Conservation (phyloP, 768 basidiomycete species). For the Boletus insuetus region DNA sequence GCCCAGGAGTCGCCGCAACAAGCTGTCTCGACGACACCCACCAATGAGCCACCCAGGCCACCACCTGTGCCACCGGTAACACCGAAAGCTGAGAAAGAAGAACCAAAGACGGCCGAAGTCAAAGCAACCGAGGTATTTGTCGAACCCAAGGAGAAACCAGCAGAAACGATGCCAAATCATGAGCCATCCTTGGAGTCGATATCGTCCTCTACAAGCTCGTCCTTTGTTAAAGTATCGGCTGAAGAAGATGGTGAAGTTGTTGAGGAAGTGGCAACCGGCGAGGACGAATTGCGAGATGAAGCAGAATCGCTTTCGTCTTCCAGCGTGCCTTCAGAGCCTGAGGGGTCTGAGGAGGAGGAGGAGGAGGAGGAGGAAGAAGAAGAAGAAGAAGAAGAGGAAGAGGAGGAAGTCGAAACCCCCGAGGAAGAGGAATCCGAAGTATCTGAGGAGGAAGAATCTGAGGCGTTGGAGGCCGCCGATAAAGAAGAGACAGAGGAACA, state of each 20-base stretch:
- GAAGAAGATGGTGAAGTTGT: conserved; percentile 26
- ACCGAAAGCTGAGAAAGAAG: neutral
- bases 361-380: neutral
- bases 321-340: too few species aligned
- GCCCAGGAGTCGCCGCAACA: neutral
- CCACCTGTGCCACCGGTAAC: neutral
- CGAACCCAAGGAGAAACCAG: conserved; percentile 8
- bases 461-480: conserved; percentile 2
- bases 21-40: conserved; percentile 15
- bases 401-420: neutral
- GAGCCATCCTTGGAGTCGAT: conserved; percentile 31
- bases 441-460: conserved; percentile 10
- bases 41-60: conserved; percentile 8
- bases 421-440: neutral
- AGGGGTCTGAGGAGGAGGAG: too few species aligned
- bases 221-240: conserved; percentile 45
- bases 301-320: neutral
- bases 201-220: conserved; percentile 43
- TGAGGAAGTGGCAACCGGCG: conserved; percentile 17
- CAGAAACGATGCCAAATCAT: conserved; percentile 3
- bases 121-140: neutral
- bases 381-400: conserved; percentile 11
- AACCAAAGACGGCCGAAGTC: neutral
- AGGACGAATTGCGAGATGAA: conserved; percentile 35
- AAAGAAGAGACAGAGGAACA: conserved; percentile 22